Conservation (phyloP, 257 asterid species). For the Ehretia macrophylla region DNA sequence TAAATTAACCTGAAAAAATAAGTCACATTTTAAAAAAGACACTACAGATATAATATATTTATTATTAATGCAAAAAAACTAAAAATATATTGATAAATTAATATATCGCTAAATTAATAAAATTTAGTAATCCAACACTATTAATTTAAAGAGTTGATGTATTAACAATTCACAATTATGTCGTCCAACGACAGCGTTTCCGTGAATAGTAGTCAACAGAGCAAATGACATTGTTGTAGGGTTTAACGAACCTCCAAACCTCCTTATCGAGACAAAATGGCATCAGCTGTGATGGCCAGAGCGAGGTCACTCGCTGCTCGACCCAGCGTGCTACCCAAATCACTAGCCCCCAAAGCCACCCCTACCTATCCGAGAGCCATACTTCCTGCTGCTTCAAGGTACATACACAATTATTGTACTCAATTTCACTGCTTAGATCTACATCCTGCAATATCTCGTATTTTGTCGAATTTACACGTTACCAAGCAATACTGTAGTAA, state of each 20-base stretch:
- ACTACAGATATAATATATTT: too few relatives aligned
- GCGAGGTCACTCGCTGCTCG: conserved; percentile 30
- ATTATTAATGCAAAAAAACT: too few relatives aligned
- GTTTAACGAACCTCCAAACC: background rate
- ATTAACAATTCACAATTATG: too few relatives aligned
- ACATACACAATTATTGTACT: background rate
- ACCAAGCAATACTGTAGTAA: too few relatives aligned
- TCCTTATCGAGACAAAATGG: background rate
- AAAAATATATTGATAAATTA: too few relatives aligned
- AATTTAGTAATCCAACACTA: too few relatives aligned
- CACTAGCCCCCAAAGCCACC: conserved; percentile 23
- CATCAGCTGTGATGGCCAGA: background rate
- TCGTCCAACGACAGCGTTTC: background rate
- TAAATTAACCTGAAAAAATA: too few relatives aligned
- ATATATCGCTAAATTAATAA: too few relatives aligned
- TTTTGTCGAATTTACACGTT: background rate
- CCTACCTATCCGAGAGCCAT: conserved; percentile 22
- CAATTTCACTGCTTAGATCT: background rate
- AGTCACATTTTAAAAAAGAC: too few relatives aligned
- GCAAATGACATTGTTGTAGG: background rate
- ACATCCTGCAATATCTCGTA: too few relatives aligned
- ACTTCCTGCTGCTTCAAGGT: conserved; percentile 35
- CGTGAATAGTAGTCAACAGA: background rate
- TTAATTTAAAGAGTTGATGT: too few relatives aligned
- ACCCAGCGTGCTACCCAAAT: conserved; percentile 19